A percentile compares a stretch with the other conserved stretches of the same genome.
Evolutionary conservation across 805 yeast species (phyloP).

Genomic region (Saccharomycopsis sp.): DNA sequence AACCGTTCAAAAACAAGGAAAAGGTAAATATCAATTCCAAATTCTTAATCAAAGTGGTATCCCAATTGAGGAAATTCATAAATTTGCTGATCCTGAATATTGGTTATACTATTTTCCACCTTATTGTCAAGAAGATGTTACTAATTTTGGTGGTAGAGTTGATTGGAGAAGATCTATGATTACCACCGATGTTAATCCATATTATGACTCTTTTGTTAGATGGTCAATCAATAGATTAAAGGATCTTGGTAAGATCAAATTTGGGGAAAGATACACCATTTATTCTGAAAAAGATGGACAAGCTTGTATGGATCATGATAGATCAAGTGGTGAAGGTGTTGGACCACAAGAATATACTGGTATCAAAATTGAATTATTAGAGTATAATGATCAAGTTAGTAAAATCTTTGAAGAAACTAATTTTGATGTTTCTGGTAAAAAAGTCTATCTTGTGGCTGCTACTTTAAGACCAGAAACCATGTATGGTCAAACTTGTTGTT

Average conservation of each 20-base stretch:
- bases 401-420: slow-evolving; percentile 40
- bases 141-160: slow-evolving; percentile 78
- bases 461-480: slow-evolving; percentile 97
- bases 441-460: slow-evolving; percentile 82
- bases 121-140: slow-evolving; percentile 70
- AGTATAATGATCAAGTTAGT: slow-evolving; percentile 47
- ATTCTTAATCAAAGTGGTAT: slow-evolving; percentile 94
- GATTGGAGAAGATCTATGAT: slow-evolving; percentile 97
- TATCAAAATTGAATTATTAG: slow-evolving; percentile 68
- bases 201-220: slow-evolving; percentile 87
- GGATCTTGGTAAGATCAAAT: slow-evolving; percentile 83
- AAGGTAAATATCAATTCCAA: slow-evolving; percentile 90
- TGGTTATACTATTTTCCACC: slow-evolving; percentile 95
- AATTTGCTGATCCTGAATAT: slow-evolving; percentile 84
- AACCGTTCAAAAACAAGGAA: slow-evolving; percentile 88
- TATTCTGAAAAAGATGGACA: slow-evolving; percentile 98
- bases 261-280: slow-evolving; percentile 96
- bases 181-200: slow-evolving; percentile 92
- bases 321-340: slow-evolving; percentile 95
- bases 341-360: slow-evolving; percentile 95
- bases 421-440: slow-evolving; percentile 39
- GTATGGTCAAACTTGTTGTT: slow-evolving; percentile 98
- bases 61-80: slow-evolving; percentile 67
- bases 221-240: slow-evolving; percentile 93
- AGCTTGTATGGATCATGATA: slow-evolving; percentile 99